Conservation (phyloP, 2,329 filamentous ascomycete genomes). For the Paraconiothyrium sp. region DNA sequence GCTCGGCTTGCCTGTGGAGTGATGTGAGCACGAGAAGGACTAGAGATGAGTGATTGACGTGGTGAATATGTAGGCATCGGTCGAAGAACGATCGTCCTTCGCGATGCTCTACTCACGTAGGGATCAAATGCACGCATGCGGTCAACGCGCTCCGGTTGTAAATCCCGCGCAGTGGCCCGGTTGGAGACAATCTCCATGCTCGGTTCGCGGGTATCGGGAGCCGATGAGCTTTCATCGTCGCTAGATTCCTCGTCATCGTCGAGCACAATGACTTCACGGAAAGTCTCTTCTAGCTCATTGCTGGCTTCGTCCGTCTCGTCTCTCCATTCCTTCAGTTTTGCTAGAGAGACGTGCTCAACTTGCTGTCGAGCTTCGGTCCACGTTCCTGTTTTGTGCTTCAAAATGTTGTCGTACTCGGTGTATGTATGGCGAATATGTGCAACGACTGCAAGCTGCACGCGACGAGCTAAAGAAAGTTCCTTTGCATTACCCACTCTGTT, state of each 20-base stretch:
- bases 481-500: conserved; percentile 66
- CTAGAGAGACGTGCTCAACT: conserved; percentile 65
- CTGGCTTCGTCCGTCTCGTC: conserved; percentile 63
- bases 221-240: conserved; percentile 20
- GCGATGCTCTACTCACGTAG: conserved; percentile 28
- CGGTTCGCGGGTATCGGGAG: conserved; percentile 37
- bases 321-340: conserved; percentile 69
- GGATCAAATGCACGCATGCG: conserved; percentile 24
- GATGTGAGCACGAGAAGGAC: conserved; percentile 21
- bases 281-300: conserved; percentile 67
- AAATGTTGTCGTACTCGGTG: conserved; percentile 69
- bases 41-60: conserved; percentile 16
- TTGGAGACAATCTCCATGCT: conserved; percentile 46
- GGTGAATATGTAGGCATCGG: conserved; percentile 24
- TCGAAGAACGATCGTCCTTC: conserved; percentile 37
- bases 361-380: conserved; percentile 64
- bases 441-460: conserved; percentile 69
- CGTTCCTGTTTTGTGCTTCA: conserved; percentile 59
- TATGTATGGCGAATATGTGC: conserved; percentile 70
- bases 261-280: conserved; percentile 71
- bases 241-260: conserved; percentile 61
- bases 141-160: conserved; percentile 37
- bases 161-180: conserved; percentile 43
- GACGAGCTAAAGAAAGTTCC: conserved; percentile 63
- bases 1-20: conserved; percentile 19